phyloP scores from a whole-genome alignment of 2,329 filamentous ascomycete species.

The Verticillium klebahnii region DNA sequence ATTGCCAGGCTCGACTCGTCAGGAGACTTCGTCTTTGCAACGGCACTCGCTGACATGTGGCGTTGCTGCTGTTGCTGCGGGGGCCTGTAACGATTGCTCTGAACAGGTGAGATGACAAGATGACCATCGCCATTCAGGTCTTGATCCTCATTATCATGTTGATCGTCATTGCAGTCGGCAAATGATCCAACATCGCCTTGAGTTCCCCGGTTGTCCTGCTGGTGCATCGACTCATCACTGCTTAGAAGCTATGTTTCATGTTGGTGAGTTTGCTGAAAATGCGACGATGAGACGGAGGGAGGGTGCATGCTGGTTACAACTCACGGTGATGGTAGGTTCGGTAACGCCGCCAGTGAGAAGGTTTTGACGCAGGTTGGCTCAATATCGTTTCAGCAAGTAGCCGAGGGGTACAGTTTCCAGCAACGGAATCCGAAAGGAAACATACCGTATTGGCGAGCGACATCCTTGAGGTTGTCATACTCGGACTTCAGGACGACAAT shows the following conservation, averaged over 20 bases:
- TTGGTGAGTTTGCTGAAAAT: neutral
- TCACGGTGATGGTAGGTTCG: constrained; percentile 40
- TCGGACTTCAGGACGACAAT: constrained; percentile 57
- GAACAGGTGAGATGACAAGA: neutral
- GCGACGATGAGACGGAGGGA: neutral
- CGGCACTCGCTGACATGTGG: too few relatives aligned
- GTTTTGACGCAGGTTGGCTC: constrained; percentile 42
- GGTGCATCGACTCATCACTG: constrained; percentile 7
- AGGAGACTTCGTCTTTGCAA: neutral
- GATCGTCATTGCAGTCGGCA: neutral
- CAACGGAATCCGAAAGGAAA: too few relatives aligned
- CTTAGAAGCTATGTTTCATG: constrained; percentile 7
- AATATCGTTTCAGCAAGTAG: constrained; percentile 6
- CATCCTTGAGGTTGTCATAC: constrained; percentile 53
- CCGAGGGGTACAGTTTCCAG: neutral
- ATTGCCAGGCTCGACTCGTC: neutral
- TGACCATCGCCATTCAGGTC: neutral
- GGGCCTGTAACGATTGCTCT: neutral
- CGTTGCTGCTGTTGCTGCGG: neutral
- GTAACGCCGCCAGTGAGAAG: constrained; percentile 44
- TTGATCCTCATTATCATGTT: neutral
- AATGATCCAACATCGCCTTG: neutral
- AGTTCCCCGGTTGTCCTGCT: neutral
- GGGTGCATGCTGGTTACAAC: constrained; percentile 11
- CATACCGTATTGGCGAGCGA: constrained; percentile 52